These are phyloP conservation scores for Kingdonia uniflora DNA, from an alignment of 164 flowering plant species.

Conservation along the genomic window DNA sequence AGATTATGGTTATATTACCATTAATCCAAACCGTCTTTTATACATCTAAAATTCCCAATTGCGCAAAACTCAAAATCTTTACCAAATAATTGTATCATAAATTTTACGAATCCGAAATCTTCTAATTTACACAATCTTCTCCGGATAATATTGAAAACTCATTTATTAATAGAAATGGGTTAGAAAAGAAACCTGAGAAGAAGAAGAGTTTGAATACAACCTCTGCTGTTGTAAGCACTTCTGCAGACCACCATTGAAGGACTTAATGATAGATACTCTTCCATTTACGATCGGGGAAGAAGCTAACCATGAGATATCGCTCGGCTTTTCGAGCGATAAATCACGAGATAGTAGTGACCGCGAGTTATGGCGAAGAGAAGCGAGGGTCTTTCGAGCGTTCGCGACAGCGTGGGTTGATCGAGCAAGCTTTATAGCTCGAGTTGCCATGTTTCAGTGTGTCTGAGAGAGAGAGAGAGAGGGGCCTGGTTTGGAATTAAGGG, in stretches of 20 bases:
- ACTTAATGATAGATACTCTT: neutral
- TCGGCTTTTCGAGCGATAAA: neutral
- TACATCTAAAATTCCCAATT: too few species aligned
- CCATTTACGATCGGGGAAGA: neutral
- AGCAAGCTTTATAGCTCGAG: constrained; percentile 10
- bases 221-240: constrained; percentile 1
- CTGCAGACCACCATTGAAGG: constrained; percentile 4
- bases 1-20: too few species aligned
- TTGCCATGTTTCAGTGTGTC: constrained; percentile 4
- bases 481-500: neutral
- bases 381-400: constrained; percentile 1
- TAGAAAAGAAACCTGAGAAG: constrained; percentile 19
- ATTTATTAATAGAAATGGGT: too few species aligned
- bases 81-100: too few species aligned
- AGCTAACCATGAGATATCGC: neutral
- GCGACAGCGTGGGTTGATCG: constrained; percentile 5
- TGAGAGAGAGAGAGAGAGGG: too few species aligned
- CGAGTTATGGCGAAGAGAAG: constrained; percentile 2
- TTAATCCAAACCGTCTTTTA: too few species aligned
- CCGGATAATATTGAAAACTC: too few species aligned
- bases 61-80: too few species aligned
- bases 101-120: too few species aligned
- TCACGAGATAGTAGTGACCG: neutral
- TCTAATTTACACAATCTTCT: too few species aligned
- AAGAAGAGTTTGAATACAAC: constrained; percentile 21